Evolutionary conservation across 352 stramenopile species (phyloP), one percentile per base, ranked within the genome.

Genomic region (Phytophthora podocarpi): DNA sequence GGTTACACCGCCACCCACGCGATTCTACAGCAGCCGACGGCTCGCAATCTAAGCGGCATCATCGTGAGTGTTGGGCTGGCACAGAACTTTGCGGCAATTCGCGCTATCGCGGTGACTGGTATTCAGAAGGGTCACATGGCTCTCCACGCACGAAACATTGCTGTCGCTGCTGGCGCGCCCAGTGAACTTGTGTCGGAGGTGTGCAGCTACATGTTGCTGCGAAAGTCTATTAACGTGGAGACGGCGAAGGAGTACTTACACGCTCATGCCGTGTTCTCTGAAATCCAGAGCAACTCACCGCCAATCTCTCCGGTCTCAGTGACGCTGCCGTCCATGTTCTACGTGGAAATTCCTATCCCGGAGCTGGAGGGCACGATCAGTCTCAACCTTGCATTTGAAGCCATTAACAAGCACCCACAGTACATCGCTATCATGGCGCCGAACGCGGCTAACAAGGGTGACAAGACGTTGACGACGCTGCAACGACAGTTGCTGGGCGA

Each of bases 51-150:
- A 41, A 84, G 70, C 27, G 76, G 79, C 45, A 89, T 95, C 53
- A 76, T 95, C 37, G 59, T 91, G 32, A 91, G 82, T 58, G 87
- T 94, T 52, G 87, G 87, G 3, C 69, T 96, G 15, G 85, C 87
- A 20, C 87, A 96, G 61, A 96, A 96, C 72, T 91, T 95, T 60
- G 87, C 85, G 1, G 87, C 87, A 18, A 80, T 96, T 39, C 83
- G 85, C 16, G 87, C 87, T 28, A 88, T 96, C 32, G 87, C 87
- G 8, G 84, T 93, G 71, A 94, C 83, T 26, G 87, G 87, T 26
- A 96, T 96, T 61, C 86, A 96, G 45, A 87, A 90, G 47, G 86
- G 86, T 40, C 86, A 95, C 74, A 95, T 95, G 86, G 85, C 86
- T 20, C 76, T 95, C 41, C 86, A 95, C 28, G 86, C 86, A 18